These are phyloP conservation scores for Kuraishia molischiana DNA, from an alignment of 805 yeast genomes.

Conservation along the genomic window DNA sequence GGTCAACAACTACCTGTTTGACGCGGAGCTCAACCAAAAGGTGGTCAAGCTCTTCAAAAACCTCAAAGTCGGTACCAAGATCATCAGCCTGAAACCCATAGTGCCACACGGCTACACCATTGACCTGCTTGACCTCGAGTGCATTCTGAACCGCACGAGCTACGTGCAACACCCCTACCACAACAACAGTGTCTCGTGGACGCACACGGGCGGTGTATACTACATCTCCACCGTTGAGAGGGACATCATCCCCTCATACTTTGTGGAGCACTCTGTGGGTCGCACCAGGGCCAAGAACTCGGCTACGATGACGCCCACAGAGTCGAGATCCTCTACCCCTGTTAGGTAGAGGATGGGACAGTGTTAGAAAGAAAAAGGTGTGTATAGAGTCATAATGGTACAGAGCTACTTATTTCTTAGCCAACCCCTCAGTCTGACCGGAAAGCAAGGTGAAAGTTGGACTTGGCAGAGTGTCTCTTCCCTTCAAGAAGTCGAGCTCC, in stretches of 20 bases:
- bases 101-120: conserved; percentile 69
- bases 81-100: conserved; percentile 70
- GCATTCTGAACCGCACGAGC: conserved; percentile 52
- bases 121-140: conserved; percentile 38
- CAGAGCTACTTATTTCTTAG: too few species aligned
- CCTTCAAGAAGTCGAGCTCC: conserved; percentile 93
- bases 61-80: conserved; percentile 63
- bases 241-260: conserved; percentile 22
- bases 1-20: conserved; percentile 79
- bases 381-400: too few species aligned
- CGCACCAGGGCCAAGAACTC: conserved; percentile 1
- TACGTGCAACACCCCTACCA: conserved; percentile 58
- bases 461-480: conserved; percentile 77
- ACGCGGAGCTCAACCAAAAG: conserved; percentile 57
- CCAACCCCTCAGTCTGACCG: conserved; percentile 53
- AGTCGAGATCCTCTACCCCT: too few species aligned
- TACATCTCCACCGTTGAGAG: conserved; percentile 59
- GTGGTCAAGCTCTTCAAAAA: conserved; percentile 58
- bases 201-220: conserved; percentile 72
- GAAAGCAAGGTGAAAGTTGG: conserved; percentile 84
- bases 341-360: too few species aligned
- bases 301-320: background rate
- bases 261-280: conserved; percentile 10
- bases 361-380: too few species aligned
- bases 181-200: conserved; percentile 81